Evolutionary conservation across 2,329 filamentous ascomycete genomes (phyloP).

Genomic region (Madurella mycetomatis): DNA sequence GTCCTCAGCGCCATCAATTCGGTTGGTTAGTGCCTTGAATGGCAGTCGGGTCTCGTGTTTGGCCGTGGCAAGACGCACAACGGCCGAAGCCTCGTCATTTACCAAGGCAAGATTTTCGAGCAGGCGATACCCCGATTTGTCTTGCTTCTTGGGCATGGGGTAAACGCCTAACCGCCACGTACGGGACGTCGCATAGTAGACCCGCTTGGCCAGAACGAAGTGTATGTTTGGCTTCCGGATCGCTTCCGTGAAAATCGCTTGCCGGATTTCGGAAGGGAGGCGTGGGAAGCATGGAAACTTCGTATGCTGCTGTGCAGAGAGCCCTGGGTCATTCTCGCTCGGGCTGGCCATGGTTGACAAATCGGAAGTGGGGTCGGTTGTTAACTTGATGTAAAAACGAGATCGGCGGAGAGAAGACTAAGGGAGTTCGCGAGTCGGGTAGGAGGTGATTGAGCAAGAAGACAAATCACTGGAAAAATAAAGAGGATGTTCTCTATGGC

Average conservation of each 20-base stretch:
- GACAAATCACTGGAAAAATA: too few species aligned
- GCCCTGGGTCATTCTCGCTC: too few species aligned
- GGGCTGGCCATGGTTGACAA: too few species aligned
- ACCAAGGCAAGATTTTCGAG: neutral
- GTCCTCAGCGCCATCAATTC: conserved; percentile 15
- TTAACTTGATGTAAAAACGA: too few species aligned
- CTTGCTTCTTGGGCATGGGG: neutral
- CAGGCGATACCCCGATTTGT: conserved; percentile 12
- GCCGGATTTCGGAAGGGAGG: conserved; percentile 21
- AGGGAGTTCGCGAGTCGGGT: too few species aligned
- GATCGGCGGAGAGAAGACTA: too few species aligned
- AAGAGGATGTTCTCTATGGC: too few species aligned
- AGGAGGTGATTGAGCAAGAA: too few species aligned
- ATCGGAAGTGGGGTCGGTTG: too few species aligned
- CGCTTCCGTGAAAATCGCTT: conserved; percentile 18
- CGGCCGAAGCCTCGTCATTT: neutral
- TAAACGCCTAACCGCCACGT: neutral
- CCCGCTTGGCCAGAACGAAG: conserved; percentile 4
- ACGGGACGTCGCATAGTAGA: neutral
- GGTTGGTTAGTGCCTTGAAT: neutral
- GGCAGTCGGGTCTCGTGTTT: conserved; percentile 1
- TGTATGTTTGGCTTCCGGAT: conserved; percentile 22
- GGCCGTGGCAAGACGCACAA: neutral
- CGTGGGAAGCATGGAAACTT: neutral
- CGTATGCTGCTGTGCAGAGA: neutral